A percentile compares a stretch with the other conserved stretches of the same genome.
phyloP scores from a whole-genome alignment of 352 stramenopile genomes.

The Salisapilia sapeloensis region DNA sequence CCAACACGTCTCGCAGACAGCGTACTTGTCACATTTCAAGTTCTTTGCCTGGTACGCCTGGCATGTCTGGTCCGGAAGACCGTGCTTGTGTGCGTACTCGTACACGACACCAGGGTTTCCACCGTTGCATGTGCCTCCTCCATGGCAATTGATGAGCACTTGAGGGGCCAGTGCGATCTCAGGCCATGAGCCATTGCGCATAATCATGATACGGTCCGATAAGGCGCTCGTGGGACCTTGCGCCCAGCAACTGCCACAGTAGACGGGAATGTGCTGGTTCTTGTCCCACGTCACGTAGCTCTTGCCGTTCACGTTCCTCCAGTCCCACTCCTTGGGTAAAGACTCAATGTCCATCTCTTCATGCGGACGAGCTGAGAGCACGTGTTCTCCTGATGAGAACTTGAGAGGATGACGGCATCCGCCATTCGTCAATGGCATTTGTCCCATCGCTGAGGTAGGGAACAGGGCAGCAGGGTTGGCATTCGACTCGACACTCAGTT shows the following conservation, averaged over 20 bases:
- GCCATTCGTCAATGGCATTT: constrained; percentile 7
- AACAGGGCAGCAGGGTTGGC: too few species aligned
- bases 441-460: constrained; percentile 1
- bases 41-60: constrained; percentile 84
- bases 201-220: constrained; percentile 84
- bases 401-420: constrained; percentile 43
- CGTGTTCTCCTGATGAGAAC: constrained; percentile 43
- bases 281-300: constrained; percentile 95
- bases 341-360: constrained; percentile 57
- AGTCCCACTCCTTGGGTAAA: constrained; percentile 90
- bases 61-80: constrained; percentile 86
- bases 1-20: constrained; percentile 79
- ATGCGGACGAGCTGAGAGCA: constrained; percentile 56
- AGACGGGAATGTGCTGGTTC: constrained; percentile 96
- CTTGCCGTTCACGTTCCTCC: constrained; percentile 87
- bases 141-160: constrained; percentile 76
- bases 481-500: constrained; percentile 3
- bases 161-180: constrained; percentile 67
- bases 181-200: constrained; percentile 72
- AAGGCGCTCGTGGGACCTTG: constrained; percentile 79
- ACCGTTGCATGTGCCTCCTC: constrained; percentile 56
- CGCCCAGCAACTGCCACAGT: constrained; percentile 88
- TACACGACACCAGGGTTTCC: constrained; percentile 73
- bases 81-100: constrained; percentile 74
- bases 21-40: constrained; percentile 51